Evolutionary conservation across 108 stramenopile genomes (phyloP), one percentile per base, ranked within the genome.

Genomic region (Licmophora abbreviata): DNA sequence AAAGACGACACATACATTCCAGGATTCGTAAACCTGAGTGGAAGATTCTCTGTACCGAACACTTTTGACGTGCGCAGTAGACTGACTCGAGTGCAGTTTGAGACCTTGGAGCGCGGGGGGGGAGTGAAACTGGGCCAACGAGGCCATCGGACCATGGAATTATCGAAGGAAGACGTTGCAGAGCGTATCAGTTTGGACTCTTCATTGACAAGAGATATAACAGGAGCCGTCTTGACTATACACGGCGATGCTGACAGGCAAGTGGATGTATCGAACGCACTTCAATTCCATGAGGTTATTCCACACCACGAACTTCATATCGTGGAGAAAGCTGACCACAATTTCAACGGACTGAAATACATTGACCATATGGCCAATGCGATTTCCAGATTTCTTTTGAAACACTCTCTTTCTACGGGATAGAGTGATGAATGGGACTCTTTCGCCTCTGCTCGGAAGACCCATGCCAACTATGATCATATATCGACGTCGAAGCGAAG

Each of bases 331-430:
- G 68, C 63, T 10, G 52, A 60, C 31, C 68, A 69, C 44, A 64
- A 64, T 29, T 69, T 63, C 37, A 69, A 69, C 54, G 68, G 68
- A 38, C 4, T 64, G 8, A 64, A 48, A 23, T 51, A 52, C 42
- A 38, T 64, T 15, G 26, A 61, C 15, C n/a, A n/a, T n/a, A n/a
- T n/a, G n/a, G n/a, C n/a, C n/a, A n/a, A n/a, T n/a, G n/a, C n/a
- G n/a, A n/a, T n/a, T n/a, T n/a, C n/a, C n/a, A n/a, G n/a, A n/a
- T n/a, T n/a, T n/a, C n/a, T n/a, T n/a, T n/a, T n/a, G n/a, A n/a
- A n/a, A n/a, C n/a, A n/a, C n/a, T n/a, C n/a, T n/a, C n/a, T n/a
- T n/a, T n/a, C n/a, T n/a, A n/a, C n/a, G n/a, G n/a, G n/a, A n/a
- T n/a, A n/a, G n/a, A n/a, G n/a, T n/a, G n/a, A n/a, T n/a, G n/a